Base-by-base conservation (phyloP, 1,284 basidiomycete genomes). In the Ganoderma leucocontextum region DNA sequence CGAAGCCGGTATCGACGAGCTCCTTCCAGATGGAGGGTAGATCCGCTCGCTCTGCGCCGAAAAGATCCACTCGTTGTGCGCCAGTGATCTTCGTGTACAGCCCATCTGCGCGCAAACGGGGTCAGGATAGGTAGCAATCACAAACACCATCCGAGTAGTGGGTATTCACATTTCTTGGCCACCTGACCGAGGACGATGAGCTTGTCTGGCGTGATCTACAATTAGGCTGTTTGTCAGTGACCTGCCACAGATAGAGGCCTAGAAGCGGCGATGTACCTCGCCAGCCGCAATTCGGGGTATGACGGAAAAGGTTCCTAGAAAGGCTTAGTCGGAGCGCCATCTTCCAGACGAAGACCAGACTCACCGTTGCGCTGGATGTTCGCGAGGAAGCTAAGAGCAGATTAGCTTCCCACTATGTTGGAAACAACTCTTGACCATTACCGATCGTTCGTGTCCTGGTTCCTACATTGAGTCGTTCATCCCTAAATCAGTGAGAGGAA, bases 11-110 rank as follows among this genome's bases (percentile, higher is more conserved):
- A 13, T 83, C 80, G 67, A 87, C 83, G 1, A 93, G 84, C 72
- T 87, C 86, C 70, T 88, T 87, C 92, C 92, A 94, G 49, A 94
- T 94, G 19, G 85, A 85, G 0, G 92, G 92, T n/a, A 94, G 81
- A 73, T 94, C 92, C 66, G 89, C 85, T 77, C 92, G 93, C 71
- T 85, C 84, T 12, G 92, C 92, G 2, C 92, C 92, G 70, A 94
- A 93, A 77, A 93, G 78, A 74, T 93, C 92, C 69, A 93, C 87
- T 22, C 91, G 86, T 78, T 91, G 90, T 4, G 86, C 86, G 60
- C 86, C 85, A 7, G 86, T 88, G 65, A 91, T 88, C 80, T 92
- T 92, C 38, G 90, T 91, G 78, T 94, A 93, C 42, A 94, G 79
- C 1, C 80, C 80, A 68, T 83, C 83, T 84, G 52, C 6, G 19